These are phyloP conservation scores for Calonectria ilicicola DNA, from an alignment of 2,329 filamentous ascomycete species.

Conservation along the genomic window DNA sequence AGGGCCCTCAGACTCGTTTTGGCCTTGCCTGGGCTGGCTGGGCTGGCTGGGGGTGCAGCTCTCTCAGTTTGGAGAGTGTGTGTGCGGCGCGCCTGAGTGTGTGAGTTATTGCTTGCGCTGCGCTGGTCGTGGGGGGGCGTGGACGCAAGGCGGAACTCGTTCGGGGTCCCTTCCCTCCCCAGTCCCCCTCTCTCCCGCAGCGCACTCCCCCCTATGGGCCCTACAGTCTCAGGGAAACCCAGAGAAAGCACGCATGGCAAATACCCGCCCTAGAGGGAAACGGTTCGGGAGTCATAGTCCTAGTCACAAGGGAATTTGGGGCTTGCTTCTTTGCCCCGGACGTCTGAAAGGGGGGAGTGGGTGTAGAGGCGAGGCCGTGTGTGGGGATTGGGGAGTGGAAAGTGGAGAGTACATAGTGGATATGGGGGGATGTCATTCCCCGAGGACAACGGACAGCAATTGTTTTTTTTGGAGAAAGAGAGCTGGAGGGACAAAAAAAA, in stretches of 20 bases:
- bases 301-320: slow-evolving; percentile 17
- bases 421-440: slow-evolving; percentile 9
- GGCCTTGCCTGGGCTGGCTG: slow-evolving; percentile 4
- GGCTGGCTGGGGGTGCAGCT: not conserved
- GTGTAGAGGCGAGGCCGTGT: not conserved
- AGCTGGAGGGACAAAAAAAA: too few relatives aligned
- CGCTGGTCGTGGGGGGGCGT: not conserved
- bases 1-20: not conserved
- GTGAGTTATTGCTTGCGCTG: not conserved
- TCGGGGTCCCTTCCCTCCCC: not conserved
- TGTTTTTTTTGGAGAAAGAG: slow-evolving; percentile 1
- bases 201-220: not conserved
- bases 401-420: too few relatives aligned
- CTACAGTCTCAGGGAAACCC: not conserved
- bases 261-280: not conserved
- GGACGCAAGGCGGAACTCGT: not conserved
- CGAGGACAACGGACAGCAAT: slow-evolving; percentile 1
- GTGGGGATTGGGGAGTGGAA: slow-evolving; percentile 1
- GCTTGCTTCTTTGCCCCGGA: not conserved
- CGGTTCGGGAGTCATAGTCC: slow-evolving; percentile 19
- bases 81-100: not conserved
- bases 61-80: not conserved
- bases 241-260: not conserved
- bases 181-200: not conserved
- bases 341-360: not conserved